Conservation (phyloP, 2,329 filamentous ascomycete species). For the Sphaerulina vaccinii region DNA sequence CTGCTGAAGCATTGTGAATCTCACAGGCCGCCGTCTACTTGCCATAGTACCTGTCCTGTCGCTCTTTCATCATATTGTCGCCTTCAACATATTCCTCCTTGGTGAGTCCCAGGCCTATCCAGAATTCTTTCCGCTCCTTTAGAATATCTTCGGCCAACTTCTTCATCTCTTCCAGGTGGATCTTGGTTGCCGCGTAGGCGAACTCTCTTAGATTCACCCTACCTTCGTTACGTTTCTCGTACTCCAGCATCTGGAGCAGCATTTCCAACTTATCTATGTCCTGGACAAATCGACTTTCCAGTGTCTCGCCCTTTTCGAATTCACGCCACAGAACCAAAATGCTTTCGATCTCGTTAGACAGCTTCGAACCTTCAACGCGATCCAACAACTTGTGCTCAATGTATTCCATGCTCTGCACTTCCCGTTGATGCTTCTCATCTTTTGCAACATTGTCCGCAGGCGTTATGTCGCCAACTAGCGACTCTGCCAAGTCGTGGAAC, state of each 20-base stretch:
- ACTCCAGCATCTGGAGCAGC: slow-evolving; percentile 18
- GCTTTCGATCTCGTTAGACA: slow-evolving; percentile 2
- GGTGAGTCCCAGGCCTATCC: slow-evolving; percentile 3
- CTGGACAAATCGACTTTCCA: slow-evolving; percentile 17
- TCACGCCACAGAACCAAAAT: slow-evolving; percentile 11
- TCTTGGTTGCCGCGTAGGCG: slow-evolving; percentile 14
- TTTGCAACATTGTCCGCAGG: slow-evolving; percentile 14
- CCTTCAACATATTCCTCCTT: slow-evolving; percentile 5
- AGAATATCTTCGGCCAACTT: slow-evolving; percentile 11
- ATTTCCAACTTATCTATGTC: slow-evolving; percentile 17
- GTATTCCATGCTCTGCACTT: slow-evolving; percentile 13
- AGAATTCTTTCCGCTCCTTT: slow-evolving; percentile 11
- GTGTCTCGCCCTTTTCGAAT: slow-evolving; percentile 13
- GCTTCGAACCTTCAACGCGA: slow-evolving; percentile 9
- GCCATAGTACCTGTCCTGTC: slow-evolving; percentile 6
- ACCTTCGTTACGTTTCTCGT: slow-evolving; percentile 13
- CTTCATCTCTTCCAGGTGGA: slow-evolving; percentile 8
- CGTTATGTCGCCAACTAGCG: slow-evolving; percentile 16
- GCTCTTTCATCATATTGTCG: slow-evolving; percentile 5
- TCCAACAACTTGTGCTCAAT: slow-evolving; percentile 9
- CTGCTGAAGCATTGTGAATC: slow-evolving; percentile 6
- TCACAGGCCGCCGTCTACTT: slow-evolving; percentile 6
- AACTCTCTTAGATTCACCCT: slow-evolving; percentile 13
- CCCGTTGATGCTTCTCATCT: slow-evolving; percentile 12
- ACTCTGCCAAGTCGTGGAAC: slow-evolving; percentile 15